Percentiles rank a stretch among this genome's conserved stretches.
Evolutionary conservation across 2,329 filamentous ascomycete species (phyloP).

Genomic region (Phoma sp.): DNA sequence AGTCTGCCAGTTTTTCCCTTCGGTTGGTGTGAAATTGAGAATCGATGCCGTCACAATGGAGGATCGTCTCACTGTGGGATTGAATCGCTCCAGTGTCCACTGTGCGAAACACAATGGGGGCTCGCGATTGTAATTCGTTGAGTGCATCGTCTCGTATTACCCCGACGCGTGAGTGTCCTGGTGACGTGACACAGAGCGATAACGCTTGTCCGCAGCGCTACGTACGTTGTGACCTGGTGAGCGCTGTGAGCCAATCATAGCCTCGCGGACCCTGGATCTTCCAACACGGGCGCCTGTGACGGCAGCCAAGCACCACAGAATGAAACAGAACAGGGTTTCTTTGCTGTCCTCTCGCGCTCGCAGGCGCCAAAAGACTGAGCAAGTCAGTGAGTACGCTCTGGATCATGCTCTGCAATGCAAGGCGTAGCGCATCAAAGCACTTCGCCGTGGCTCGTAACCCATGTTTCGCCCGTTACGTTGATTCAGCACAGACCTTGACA

Average conservation of each 20-base stretch:
- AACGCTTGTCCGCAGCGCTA: neutral
- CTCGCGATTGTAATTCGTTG: no score
- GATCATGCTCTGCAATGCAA: slow-evolving; percentile 9
- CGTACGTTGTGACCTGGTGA: neutral
- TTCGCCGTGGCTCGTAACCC: slow-evolving; percentile 11
- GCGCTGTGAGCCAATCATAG: slow-evolving; percentile 35
- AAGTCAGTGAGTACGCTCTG: neutral
- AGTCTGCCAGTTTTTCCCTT: no score
- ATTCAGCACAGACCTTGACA: slow-evolving; percentile 23
- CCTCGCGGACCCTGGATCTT: slow-evolving; percentile 14
- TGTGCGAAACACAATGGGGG: no score
- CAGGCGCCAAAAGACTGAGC: slow-evolving; percentile 24
- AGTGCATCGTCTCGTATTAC: no score
- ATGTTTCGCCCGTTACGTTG: neutral
- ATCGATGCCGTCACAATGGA: no score
- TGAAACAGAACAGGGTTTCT: slow-evolving; percentile 29
- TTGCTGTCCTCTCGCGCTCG: slow-evolving; percentile 16
- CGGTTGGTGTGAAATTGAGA: no score
- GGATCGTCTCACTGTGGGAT: no score
- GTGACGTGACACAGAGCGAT: neutral
- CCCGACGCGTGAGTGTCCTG: no score
- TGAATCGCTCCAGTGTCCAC: no score
- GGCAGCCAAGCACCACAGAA: slow-evolving; percentile 34
- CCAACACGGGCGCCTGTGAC: slow-evolving; percentile 32
- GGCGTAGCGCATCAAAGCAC: slow-evolving; percentile 7